A percentile compares a stretch with the other conserved stretches of the same genome.
These are phyloP conservation scores for Fomitopsis betulina DNA, from an alignment of 1,284 basidiomycete species.

Conservation along the genomic window DNA sequence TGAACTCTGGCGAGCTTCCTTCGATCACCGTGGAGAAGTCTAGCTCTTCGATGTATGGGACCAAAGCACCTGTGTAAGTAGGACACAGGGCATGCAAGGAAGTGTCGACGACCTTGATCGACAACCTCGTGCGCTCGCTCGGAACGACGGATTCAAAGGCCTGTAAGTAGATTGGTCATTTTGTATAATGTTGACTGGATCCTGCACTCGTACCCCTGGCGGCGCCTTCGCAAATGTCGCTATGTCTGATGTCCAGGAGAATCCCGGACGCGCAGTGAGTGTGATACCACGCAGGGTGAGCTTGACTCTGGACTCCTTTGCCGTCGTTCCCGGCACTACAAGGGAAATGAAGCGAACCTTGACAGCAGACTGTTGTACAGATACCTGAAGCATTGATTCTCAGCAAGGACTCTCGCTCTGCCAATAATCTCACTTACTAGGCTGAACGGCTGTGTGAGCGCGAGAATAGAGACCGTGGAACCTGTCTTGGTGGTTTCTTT, in stretches of 20 bases:
- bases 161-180: slow-evolving; percentile 30
- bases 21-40: slow-evolving; percentile 69
- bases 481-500: slow-evolving; percentile 38
- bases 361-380: slow-evolving; percentile 47
- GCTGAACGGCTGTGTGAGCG: slow-evolving; percentile 45
- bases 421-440: slow-evolving; percentile 40
- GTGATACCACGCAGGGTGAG: slow-evolving; percentile 65
- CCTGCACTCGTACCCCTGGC: slow-evolving; percentile 64
- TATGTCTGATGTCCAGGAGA: slow-evolving; percentile 65
- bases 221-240: slow-evolving; percentile 75
- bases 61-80: slow-evolving; percentile 57
- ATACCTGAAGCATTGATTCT: slow-evolving; percentile 30
- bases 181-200: not conserved
- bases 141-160: slow-evolving; percentile 93
- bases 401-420: not conserved
- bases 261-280: slow-evolving; percentile 58
- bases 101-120: slow-evolving; percentile 62
- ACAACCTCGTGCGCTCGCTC: slow-evolving; percentile 78
- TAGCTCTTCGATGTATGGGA: slow-evolving; percentile 62
- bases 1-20: slow-evolving; percentile 56
- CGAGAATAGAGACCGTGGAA: slow-evolving; percentile 38
- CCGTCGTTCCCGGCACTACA: slow-evolving; percentile 56
- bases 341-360: slow-evolving; percentile 68
- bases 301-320: slow-evolving; percentile 79
- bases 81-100: slow-evolving; percentile 63